A percentile compares a stretch with the other conserved stretches of the same genome.
These are phyloP conservation scores for Huntiella omanensis DNA, from an alignment of 2,329 filamentous ascomycete genomes.

Conservation along the genomic window DNA sequence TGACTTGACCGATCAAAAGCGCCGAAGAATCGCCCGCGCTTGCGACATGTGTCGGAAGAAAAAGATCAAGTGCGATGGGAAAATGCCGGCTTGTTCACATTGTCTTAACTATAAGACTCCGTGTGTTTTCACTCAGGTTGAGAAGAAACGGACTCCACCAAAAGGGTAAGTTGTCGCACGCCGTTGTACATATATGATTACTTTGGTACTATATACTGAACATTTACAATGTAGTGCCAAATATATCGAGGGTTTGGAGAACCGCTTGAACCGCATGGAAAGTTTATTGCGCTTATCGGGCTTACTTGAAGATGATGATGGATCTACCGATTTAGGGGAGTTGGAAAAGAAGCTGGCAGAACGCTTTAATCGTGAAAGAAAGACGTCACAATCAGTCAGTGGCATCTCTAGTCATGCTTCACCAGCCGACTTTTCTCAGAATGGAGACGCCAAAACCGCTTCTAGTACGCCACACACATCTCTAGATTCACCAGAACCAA, in stretches of 20 bases:
- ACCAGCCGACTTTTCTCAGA: constrained; percentile 24
- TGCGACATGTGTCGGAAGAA: constrained; percentile 95
- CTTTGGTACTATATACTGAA: constrained; percentile 3
- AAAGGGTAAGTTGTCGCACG: constrained; percentile 51
- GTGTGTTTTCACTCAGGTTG: constrained; percentile 91
- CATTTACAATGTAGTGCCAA: constrained; percentile 46
- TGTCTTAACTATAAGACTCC: constrained; percentile 97
- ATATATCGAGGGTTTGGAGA: constrained; percentile 94
- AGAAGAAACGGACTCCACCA: constrained; percentile 94
- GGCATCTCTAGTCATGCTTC: constrained; percentile 31
- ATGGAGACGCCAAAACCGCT: constrained; percentile 21
- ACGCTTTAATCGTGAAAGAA: constrained; percentile 28
- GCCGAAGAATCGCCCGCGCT: constrained; percentile 72
- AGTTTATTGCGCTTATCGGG: constrained; percentile 70
- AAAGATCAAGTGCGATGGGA: constrained; percentile 96
- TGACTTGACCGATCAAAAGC: constrained; percentile 65
- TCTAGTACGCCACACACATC: constrained; percentile 32
- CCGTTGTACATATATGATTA: neutral
- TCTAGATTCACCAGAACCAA: constrained; percentile 33
- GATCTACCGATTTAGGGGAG: constrained; percentile 70
- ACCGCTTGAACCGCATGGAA: constrained; percentile 89
- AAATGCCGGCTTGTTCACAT: constrained; percentile 84
- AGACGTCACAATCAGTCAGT: constrained; percentile 24
- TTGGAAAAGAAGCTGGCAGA: constrained; percentile 59
- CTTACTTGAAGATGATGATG: constrained; percentile 68